Base-by-base conservation (phyloP, 2,329 filamentous ascomycete species). In the Sclerotinia subarctica region DNA sequence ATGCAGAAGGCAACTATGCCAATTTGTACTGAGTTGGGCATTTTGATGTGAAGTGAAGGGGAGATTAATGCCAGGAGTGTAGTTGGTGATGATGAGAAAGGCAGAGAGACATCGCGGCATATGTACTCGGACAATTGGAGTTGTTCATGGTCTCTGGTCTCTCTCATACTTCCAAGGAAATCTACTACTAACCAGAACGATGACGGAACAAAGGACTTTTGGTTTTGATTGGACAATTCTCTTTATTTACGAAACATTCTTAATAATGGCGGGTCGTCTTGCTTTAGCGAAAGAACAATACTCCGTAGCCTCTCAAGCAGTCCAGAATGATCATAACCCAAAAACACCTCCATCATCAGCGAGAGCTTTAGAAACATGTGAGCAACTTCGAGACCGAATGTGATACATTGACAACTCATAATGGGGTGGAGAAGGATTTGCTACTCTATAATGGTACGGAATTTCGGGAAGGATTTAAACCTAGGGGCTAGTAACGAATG, bases 331-430 rank as follows among this genome's bases (percentile, higher is more conserved):
- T 35, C 42, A 38, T 11, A 56, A n/a, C 5, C 35, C 35, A 24
- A n/a, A n/a, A 46, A 0, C 38, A 0, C 38, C 46, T 24, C 35
- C 5, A 35, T 46, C 24, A 24, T 56, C 51, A 56, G 3, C 38
- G 29, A 54, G 51, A 10, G 17, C 26, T 32, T n/a, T 3, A 10
- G 21, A n/a, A n/a, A 54, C 15, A 29, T 10, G 17, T 32, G 24
- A 7, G 24, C 4, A 17, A n/a, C 7, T 7, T 54, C 59, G 17
- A 44, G 7, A n/a, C 42, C 32, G 4, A 32, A 42, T 53, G 62
- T 8, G 17, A 64, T 64, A 51, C 62, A 64, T 54, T 32, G 51
- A 64, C 62, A 64, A 58, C 64, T 58, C 42, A 58, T 64, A 58
- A 58, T 38, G 38, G 51, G 47, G 51, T 58, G 64, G 52, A 66